Evolutionary conservation across 2,329 filamentous ascomycete genomes (phyloP).

Genomic region (Daldinia sp.): DNA sequence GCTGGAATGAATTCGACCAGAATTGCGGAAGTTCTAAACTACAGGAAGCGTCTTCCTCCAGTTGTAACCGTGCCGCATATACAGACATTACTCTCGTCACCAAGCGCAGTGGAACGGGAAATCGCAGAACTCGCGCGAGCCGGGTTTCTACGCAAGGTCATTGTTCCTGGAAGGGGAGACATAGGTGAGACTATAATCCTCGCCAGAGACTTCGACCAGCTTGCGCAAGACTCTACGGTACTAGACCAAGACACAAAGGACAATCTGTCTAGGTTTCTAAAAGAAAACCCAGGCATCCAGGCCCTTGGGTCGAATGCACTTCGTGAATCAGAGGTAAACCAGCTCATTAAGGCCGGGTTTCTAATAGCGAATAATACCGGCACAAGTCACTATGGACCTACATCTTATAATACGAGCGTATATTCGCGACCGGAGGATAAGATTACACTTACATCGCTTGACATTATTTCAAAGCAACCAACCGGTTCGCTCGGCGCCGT

Average conservation of each 20-base stretch:
- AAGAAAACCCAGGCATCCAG: conserved; percentile 57
- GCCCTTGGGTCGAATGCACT: conserved; percentile 49
- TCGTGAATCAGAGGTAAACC: conserved; percentile 45
- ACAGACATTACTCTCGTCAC: conserved; percentile 67
- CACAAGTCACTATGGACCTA: conserved; percentile 46
- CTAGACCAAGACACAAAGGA: conserved; percentile 56
- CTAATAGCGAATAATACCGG: conserved; percentile 60
- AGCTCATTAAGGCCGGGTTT: conserved; percentile 72
- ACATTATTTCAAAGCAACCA: conserved; percentile 69
- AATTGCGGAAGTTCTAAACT: conserved; percentile 70
- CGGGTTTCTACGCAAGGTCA: conserved; percentile 68
- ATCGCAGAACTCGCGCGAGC: conserved; percentile 66
- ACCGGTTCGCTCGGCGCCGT: conserved; percentile 75
- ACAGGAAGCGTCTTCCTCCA: conserved; percentile 65
- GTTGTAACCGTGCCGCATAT: conserved; percentile 73
- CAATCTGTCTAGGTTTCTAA: conserved; percentile 62
- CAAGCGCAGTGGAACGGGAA: conserved; percentile 73
- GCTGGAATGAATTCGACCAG: conserved; percentile 70
- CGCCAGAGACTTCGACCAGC: conserved; percentile 61
- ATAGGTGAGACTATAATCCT: conserved; percentile 72
- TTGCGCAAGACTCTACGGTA: conserved; percentile 50
- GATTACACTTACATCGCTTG: conserved; percentile 66
- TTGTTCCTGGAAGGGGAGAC: conserved; percentile 67
- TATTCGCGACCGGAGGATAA: conserved; percentile 61
- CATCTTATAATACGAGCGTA: conserved; percentile 49